These are phyloP conservation scores for Fonsecaea pugnacius DNA, from an alignment of 2,329 filamentous ascomycete genomes.

Conservation along the genomic window DNA sequence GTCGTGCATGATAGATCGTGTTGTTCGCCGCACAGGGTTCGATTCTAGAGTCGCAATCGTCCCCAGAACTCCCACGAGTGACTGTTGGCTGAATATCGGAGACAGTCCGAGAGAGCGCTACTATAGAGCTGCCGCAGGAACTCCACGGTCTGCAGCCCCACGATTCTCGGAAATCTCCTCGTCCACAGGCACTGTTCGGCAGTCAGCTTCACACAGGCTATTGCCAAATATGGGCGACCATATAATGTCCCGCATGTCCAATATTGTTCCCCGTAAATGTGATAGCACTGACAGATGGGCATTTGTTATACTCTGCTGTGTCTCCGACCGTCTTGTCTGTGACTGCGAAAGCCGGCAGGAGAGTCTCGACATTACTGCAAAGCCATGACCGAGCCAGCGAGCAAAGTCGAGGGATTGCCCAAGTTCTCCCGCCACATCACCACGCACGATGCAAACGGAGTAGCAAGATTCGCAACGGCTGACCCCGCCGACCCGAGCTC, in stretches of 20 bases:
- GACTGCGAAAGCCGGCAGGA: not conserved
- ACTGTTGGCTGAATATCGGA: not conserved
- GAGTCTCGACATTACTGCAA: not conserved
- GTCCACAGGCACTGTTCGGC: not conserved
- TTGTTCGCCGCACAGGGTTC: too few relatives aligned
- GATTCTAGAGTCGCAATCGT: not conserved
- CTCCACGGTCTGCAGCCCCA: not conserved
- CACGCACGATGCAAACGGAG: slow-evolving; percentile 27
- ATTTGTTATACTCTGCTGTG: not conserved
- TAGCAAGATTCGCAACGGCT: slow-evolving; percentile 29
- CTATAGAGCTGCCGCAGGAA: not conserved
- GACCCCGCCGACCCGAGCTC: slow-evolving; percentile 23
- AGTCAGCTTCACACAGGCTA: not conserved
- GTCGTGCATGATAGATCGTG: too few relatives aligned
- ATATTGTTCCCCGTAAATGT: not conserved
- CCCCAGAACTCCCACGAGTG: not conserved
- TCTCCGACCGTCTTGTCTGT: not conserved
- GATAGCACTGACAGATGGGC: not conserved
- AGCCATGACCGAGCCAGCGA: slow-evolving; percentile 21
- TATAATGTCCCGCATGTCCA: slow-evolving; percentile 1
- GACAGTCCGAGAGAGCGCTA: not conserved
- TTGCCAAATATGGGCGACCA: not conserved
- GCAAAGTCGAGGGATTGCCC: slow-evolving; percentile 38
- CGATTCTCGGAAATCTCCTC: not conserved
- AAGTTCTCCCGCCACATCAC: slow-evolving; percentile 31